These are phyloP conservation scores for Petunia axillaris DNA, from an alignment of 257 asterid species.

Conservation along the genomic window DNA sequence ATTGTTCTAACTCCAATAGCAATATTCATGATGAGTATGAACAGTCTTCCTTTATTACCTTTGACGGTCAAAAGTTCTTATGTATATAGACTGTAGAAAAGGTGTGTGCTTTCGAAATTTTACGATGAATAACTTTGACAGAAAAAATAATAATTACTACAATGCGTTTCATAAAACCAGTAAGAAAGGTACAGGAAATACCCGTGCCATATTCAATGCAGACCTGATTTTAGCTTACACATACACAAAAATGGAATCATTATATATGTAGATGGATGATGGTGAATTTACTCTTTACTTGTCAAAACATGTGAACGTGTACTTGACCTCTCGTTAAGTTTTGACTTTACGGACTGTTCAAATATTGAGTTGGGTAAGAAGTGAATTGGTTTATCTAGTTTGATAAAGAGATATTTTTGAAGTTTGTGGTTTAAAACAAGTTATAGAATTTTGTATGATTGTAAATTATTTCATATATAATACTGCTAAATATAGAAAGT, in stretches of 20 bases:
- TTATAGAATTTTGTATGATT: too few relatives aligned
- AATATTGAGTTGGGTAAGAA: too few relatives aligned
- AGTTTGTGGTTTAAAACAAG: too few relatives aligned
- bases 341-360: not conserved
- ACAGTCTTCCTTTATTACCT: not conserved
- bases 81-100: not conserved
- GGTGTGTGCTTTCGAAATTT: slow-evolving; percentile 20
- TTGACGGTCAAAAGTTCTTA: slow-evolving; percentile 21
- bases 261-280: slow-evolving; percentile 12
- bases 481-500: too few relatives aligned
- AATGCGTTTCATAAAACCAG: slow-evolving; percentile 10
- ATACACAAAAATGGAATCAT: not conserved
- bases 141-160: slow-evolving; percentile 33
- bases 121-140: not conserved
- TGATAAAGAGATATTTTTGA: too few relatives aligned
- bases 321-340: not conserved
- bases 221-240: slow-evolving; percentile 9
- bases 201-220: slow-evolving; percentile 37
- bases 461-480: too few relatives aligned
- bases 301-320: not conserved
- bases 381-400: too few relatives aligned
- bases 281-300: not conserved
- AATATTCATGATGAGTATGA: not conserved
- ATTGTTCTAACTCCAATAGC: slow-evolving; percentile 10
- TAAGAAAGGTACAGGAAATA: slow-evolving; percentile 28